Base-by-base conservation (phyloP, 768 basidiomycete species). In the Mycena rebaudengoi region DNA sequence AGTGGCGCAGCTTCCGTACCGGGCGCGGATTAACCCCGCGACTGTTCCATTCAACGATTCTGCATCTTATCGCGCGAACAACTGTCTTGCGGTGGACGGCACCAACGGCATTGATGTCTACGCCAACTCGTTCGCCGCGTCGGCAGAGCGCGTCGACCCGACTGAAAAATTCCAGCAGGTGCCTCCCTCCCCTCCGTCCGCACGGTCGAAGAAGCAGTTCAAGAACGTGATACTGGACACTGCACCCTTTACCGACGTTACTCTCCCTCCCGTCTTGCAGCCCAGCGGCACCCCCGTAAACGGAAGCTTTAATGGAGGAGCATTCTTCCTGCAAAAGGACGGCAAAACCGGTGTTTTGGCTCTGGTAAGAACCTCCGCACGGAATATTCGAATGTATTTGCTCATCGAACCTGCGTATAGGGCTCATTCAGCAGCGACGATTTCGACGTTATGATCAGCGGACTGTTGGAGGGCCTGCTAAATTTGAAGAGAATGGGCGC, bases 321-420 rank as follows among this genome's bases (percentile, higher is more conserved):
- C 86, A 65, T 88, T 88, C 69, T 86, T 81, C 67, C 70, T 86
- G 72, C 75, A 86, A 28, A 75, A 80, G 12, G 86, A 87, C 61
- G 79, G 79, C 18, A 80, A 73, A 62, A 88, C 86, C 7, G 86
- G 87, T 26, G 58, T 65, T 28, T 33, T 65, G 35, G 64, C 64
- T 29, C 56, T 65, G 58, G 64, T 65, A 37, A 29, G 63, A 32
- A 26, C 14, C 29, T 7, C 12, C 7, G 21, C 0, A 12, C 8
- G 5, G 43, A 49, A 10, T 26, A 30, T 43, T 18, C 81, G n/a
- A 5, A 20, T 86, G 8, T 76, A 86, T 40, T 83, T 83, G 10
- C 78, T 88, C 10, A 18, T 50, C 49, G 30, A 53, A 12, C 12
- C n/a, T n/a, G 21, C 3, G 4, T 12, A n/a, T 14, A 65, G 64